phyloP scores from a whole-genome alignment of 2,329 filamentous ascomycete species.

The Hypoxylon sp. region DNA sequence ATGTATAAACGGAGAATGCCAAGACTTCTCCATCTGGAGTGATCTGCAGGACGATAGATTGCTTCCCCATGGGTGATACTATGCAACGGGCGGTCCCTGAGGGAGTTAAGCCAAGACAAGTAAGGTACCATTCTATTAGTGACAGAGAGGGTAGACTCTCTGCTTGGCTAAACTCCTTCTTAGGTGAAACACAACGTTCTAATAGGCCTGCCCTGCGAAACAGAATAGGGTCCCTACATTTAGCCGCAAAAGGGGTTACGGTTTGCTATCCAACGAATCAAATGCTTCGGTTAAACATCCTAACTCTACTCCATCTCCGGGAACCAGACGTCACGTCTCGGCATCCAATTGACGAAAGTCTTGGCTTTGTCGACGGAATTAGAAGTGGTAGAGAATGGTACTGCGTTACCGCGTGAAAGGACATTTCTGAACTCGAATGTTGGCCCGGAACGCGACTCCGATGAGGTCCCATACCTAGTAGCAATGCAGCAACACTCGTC shows the following conservation, averaged over 20 bases:
- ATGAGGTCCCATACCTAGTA: slow-evolving; percentile 23
- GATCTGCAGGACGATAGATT: slow-evolving; percentile 43
- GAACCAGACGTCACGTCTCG: slow-evolving; percentile 39
- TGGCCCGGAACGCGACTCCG: slow-evolving; percentile 41
- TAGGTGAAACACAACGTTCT: slow-evolving; percentile 51
- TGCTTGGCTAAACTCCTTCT: slow-evolving; percentile 51
- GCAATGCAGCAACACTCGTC: slow-evolving; percentile 14
- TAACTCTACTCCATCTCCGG: slow-evolving; percentile 38
- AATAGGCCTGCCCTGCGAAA: slow-evolving; percentile 45
- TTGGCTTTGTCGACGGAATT: slow-evolving; percentile 38
- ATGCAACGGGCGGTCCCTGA: slow-evolving; percentile 38
- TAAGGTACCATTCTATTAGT: slow-evolving; percentile 41
- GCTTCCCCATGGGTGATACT: slow-evolving; percentile 42
- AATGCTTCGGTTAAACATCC: slow-evolving; percentile 44
- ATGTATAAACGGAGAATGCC: slow-evolving; percentile 38
- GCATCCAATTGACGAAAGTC: slow-evolving; percentile 33
- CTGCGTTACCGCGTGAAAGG: slow-evolving; percentile 32
- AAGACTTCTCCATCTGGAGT: slow-evolving; percentile 44
- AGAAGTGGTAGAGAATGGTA: slow-evolving; percentile 20
- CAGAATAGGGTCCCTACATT: slow-evolving; percentile 45
- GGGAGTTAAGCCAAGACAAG: slow-evolving; percentile 41
- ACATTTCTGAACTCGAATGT: slow-evolving; percentile 23
- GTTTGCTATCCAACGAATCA: slow-evolving; percentile 40
- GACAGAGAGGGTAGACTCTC: slow-evolving; percentile 31
- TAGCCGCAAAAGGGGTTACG: slow-evolving; percentile 49